A percentile compares a stretch with the other conserved stretches of the same genome.
These are phyloP conservation scores for Brassica rapa DNA, from an alignment of 345 rosid species.

Conservation along the genomic window DNA sequence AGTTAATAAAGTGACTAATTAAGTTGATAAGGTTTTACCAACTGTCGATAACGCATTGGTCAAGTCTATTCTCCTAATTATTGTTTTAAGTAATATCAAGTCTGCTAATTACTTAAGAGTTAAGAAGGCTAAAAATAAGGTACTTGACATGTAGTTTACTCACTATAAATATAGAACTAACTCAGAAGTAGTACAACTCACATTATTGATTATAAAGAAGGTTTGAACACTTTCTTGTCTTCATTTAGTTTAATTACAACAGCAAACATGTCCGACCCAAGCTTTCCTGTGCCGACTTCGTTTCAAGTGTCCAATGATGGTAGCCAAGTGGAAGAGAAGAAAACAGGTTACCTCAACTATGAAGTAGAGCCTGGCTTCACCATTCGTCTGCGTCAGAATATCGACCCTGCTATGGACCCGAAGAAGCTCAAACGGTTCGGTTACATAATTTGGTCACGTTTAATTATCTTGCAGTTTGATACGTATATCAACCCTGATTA, in stretches of 20 bases:
- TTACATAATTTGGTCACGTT: not conserved
- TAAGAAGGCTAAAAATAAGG: not conserved
- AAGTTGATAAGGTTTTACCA: not conserved
- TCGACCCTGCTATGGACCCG: conserved; percentile 28
- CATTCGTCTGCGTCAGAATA: conserved; percentile 1
- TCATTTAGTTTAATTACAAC: not conserved
- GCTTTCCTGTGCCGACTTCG: not conserved
- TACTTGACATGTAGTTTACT: not conserved
- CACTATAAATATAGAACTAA: not conserved
- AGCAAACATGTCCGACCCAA: not conserved
- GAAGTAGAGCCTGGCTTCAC: conserved; percentile 30
- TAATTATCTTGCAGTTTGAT: not conserved
- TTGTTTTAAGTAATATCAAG: no score
- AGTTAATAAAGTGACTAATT: not conserved
- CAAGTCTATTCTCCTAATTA: no score
- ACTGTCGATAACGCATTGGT: not conserved
- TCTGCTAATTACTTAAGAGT: not conserved
- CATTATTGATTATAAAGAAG: not conserved
- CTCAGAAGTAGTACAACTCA: not conserved
- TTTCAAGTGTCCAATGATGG: not conserved
- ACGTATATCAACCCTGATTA: not conserved
- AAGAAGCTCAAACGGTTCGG: conserved; percentile 28
- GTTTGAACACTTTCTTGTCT: not conserved
- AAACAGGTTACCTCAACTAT: not conserved
- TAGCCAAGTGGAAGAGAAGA: conserved; percentile 22